These are phyloP conservation scores for Euphorbia neoarborescens DNA, from an alignment of 441 rosid genomes.

Conservation along the genomic window DNA sequence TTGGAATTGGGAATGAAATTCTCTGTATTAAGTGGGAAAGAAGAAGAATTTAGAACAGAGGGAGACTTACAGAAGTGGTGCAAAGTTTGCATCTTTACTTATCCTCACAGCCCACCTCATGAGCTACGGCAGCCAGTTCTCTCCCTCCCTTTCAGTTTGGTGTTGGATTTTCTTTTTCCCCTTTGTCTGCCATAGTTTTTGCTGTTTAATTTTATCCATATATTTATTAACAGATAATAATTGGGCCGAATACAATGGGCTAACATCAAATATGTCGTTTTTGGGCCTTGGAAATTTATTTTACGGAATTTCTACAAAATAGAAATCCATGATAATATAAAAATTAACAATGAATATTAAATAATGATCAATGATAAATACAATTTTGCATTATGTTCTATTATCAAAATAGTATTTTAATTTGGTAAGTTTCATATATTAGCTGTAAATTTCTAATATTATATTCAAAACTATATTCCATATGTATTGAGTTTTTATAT, in stretches of 20 bases:
- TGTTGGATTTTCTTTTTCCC: background rate
- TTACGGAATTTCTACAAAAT: too few species aligned
- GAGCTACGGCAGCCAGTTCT: constrained; percentile 1
- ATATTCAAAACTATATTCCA: too few species aligned
- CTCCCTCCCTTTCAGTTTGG: background rate
- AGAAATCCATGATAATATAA: too few species aligned
- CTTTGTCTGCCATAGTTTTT: background rate
- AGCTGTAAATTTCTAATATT: too few species aligned
- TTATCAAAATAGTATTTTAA: too few species aligned
- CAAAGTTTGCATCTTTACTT: constrained; percentile 46
- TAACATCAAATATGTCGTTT: background rate
- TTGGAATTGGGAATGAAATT: constrained; percentile 9
- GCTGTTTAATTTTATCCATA: background rate
- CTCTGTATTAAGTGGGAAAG: constrained; percentile 18
- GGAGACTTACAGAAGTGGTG: constrained; percentile 47
- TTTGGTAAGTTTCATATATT: too few species aligned
- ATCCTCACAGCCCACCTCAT: constrained; percentile 30
- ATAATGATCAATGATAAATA: too few species aligned
- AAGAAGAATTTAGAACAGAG: constrained; percentile 24
- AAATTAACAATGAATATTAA: too few species aligned
- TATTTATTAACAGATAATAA: background rate
- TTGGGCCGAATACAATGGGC: background rate
- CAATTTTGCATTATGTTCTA: too few species aligned
- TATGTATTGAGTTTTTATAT: too few species aligned
- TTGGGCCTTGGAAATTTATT: background rate